Conservation (phyloP, 2,329 filamentous ascomycete genomes). For the Delphinella strobiligena region DNA sequence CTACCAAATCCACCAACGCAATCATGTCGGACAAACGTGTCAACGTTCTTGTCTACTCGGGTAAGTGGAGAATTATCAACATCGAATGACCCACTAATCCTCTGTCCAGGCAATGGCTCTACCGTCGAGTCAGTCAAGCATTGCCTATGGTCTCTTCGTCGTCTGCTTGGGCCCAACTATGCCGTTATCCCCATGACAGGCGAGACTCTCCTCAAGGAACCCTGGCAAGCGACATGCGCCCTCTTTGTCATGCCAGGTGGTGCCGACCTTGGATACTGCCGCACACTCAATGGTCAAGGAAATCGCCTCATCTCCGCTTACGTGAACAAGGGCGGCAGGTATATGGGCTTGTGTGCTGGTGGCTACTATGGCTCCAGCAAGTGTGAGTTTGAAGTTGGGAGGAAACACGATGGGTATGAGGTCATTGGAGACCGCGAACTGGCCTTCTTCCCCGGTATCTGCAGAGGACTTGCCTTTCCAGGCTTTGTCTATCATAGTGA, state of each 20-base stretch:
- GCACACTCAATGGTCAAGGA: conserved; percentile 72
- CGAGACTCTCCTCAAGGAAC: conserved; percentile 72
- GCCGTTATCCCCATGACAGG: conserved; percentile 79
- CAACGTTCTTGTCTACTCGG: conserved; percentile 89
- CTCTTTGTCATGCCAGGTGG: conserved; percentile 87
- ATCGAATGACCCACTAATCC: conserved; percentile 4
- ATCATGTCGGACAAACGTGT: conserved; percentile 57
- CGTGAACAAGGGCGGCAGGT: conserved; percentile 72
- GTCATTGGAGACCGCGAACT: conserved; percentile 79
- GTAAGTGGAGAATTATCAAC: conserved; percentile 33
- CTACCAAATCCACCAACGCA: no score
- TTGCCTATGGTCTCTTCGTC: conserved; percentile 73
- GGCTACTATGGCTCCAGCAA: conserved; percentile 74
- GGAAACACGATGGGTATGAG: conserved; percentile 53
- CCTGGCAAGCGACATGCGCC: conserved; percentile 78
- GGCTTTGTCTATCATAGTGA: conserved; percentile 90
- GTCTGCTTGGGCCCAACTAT: conserved; percentile 79
- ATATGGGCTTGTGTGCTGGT: conserved; percentile 86
- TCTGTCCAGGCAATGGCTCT: conserved; percentile 58
- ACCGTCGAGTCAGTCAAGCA: conserved; percentile 83
- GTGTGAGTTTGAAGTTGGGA: conserved; percentile 88
- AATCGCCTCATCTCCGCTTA: conserved; percentile 77
- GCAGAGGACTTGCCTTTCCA: conserved; percentile 73
- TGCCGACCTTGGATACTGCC: conserved; percentile 86
- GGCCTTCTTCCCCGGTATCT: conserved; percentile 75